Conservation (phyloP, 1,139 yeast species). For the Keqinozyma sinolaborantium region DNA sequence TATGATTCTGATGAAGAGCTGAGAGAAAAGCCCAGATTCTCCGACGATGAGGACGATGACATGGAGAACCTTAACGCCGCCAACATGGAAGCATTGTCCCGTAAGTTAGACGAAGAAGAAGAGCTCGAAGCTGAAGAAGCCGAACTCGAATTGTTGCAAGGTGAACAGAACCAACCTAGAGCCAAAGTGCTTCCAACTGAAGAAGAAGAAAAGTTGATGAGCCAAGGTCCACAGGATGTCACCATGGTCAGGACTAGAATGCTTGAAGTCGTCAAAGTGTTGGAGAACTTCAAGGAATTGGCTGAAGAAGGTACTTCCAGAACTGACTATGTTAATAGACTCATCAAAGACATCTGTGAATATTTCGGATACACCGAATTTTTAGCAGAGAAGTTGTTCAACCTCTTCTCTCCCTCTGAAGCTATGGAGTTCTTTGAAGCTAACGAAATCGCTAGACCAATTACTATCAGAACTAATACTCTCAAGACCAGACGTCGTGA, state of each 20-base stretch:
- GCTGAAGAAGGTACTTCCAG: constrained; percentile 88
- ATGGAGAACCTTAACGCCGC: constrained; percentile 78
- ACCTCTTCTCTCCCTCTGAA: constrained; percentile 89
- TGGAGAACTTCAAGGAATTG: constrained; percentile 82
- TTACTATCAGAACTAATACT: constrained; percentile 95
- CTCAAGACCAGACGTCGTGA: constrained; percentile 93
- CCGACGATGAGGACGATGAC: constrained; percentile 78
- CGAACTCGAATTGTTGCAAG: constrained; percentile 66
- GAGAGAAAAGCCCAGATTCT: constrained; percentile 73
- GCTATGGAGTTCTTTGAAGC: constrained; percentile 99
- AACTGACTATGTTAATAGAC: constrained; percentile 72
- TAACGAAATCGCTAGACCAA: constrained; percentile 93
- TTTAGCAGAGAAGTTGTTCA: constrained; percentile 89
- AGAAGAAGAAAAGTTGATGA: constrained; percentile 51
- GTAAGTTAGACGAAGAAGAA: constrained; percentile 67
- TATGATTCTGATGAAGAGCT: constrained; percentile 54
- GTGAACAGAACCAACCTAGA: constrained; percentile 61
- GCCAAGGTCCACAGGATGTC: constrained; percentile 63
- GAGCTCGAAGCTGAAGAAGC: constrained; percentile 75
- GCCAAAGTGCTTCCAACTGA: constrained; percentile 65
- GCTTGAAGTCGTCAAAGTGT: constrained; percentile 92
- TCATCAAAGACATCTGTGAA: constrained; percentile 80
- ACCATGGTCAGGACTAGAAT: constrained; percentile 87
- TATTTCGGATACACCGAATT: constrained; percentile 97
- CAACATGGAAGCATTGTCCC: constrained; percentile 80